These are phyloP conservation scores for Zygoascus sp. DNA, from an alignment of 1,139 yeast genomes.

Conservation along the genomic window DNA sequence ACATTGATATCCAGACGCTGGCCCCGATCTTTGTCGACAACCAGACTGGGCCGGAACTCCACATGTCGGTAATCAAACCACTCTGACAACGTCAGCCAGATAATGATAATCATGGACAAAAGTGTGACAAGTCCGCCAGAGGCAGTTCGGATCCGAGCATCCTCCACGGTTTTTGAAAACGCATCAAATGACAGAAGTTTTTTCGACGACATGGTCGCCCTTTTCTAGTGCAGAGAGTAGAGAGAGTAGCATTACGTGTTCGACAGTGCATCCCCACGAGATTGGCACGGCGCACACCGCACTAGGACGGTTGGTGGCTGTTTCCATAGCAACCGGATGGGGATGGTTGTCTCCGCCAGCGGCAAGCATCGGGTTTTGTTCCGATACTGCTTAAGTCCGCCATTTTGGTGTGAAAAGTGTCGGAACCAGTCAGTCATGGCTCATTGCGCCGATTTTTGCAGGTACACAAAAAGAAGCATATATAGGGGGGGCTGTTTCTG, in stretches of 20 bases:
- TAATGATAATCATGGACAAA: slow-evolving; percentile 57
- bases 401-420: too few species aligned
- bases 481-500: too few species aligned
- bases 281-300: too few species aligned
- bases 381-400: background rate
- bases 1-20: slow-evolving; percentile 70
- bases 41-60: slow-evolving; percentile 72
- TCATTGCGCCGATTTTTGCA: too few species aligned
- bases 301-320: background rate
- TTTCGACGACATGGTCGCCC: slow-evolving; percentile 17
- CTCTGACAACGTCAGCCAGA: slow-evolving; percentile 65
- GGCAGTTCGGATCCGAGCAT: slow-evolving; percentile 80
- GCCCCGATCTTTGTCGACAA: slow-evolving; percentile 81
- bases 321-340: background rate
- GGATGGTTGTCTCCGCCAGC: too few species aligned
- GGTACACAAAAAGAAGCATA: too few species aligned
- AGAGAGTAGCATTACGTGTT: background rate
- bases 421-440: too few species aligned
- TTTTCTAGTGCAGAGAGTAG: too few species aligned
- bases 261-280: background rate
- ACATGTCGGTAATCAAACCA: slow-evolving; percentile 68
- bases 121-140: slow-evolving; percentile 88
- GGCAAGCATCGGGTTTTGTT: background rate
- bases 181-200: slow-evolving; percentile 70
- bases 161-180: slow-evolving; percentile 91